These are phyloP conservation scores for Aspergillus viridinutans DNA, from an alignment of 2,329 filamentous ascomycete genomes.

Conservation along the genomic window DNA sequence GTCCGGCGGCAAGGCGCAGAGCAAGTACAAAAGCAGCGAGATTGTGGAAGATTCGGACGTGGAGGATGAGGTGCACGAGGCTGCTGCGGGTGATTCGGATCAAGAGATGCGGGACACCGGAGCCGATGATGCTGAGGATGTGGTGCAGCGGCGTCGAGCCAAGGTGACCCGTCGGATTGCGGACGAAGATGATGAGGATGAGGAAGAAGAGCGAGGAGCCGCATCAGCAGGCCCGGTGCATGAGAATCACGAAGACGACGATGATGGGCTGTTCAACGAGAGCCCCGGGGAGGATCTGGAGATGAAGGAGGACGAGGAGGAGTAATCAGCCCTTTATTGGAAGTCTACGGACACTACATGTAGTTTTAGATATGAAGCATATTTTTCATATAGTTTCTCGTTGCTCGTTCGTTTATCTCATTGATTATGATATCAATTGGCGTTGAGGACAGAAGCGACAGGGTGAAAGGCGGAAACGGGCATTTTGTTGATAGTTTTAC, in stretches of 20 bases:
- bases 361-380: slow-evolving; percentile 4
- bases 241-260: slow-evolving; percentile 11
- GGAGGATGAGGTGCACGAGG: slow-evolving; percentile 44
- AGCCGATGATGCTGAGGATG: slow-evolving; percentile 36
- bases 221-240: background rate
- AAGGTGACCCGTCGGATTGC: slow-evolving; percentile 32
- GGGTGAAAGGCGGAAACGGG: background rate
- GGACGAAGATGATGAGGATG: slow-evolving; percentile 39
- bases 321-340: slow-evolving; percentile 13
- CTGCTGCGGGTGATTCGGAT: slow-evolving; percentile 21
- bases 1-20: slow-evolving; percentile 35
- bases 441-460: background rate
- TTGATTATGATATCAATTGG: background rate
- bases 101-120: slow-evolving; percentile 25
- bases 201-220: slow-evolving; percentile 44
- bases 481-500: background rate
- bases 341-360: slow-evolving; percentile 3
- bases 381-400: slow-evolving; percentile 3
- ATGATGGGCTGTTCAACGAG: slow-evolving; percentile 38
- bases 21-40: slow-evolving; percentile 83
- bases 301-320: slow-evolving; percentile 32
- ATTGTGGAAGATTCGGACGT: slow-evolving; percentile 72
- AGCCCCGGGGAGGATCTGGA: slow-evolving; percentile 27
- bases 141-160: slow-evolving; percentile 30
- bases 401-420: slow-evolving; percentile 1